Conservation (phyloP, 1,284 basidiomycete species). For the Coniophora puteana region DNA sequence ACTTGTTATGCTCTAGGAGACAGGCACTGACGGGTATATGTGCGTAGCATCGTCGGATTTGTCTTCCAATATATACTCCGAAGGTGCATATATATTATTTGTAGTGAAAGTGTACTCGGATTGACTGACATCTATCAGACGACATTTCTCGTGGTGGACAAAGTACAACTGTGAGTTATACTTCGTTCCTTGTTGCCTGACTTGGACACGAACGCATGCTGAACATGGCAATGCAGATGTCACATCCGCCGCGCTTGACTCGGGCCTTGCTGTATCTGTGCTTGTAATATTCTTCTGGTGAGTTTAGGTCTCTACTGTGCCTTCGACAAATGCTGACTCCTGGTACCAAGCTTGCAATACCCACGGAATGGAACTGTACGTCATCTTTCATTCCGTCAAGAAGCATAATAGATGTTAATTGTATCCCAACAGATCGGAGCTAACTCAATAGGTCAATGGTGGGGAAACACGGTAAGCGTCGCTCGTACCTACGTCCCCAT, state of each 20-base stretch:
- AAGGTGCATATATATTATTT: slow-evolving; percentile 22
- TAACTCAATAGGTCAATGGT: slow-evolving; percentile 42
- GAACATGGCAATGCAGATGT: slow-evolving; percentile 37
- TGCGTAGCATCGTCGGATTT: slow-evolving; percentile 42
- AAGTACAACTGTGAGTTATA: slow-evolving; percentile 56
- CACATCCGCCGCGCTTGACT: slow-evolving; percentile 57
- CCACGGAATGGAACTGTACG: slow-evolving; percentile 24
- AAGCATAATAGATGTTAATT: slow-evolving; percentile 1
- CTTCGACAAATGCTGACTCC: not conserved
- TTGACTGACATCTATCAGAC: slow-evolving; percentile 37
- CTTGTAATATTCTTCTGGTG: slow-evolving; percentile 51
- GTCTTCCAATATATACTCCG: slow-evolving; percentile 62
- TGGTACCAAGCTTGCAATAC: slow-evolving; percentile 26
- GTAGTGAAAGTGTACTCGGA: slow-evolving; percentile 17
- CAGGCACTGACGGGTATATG: slow-evolving; percentile 9
- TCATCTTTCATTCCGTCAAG: not conserved
- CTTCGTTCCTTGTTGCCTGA: not conserved
- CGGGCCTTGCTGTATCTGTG: slow-evolving; percentile 47
- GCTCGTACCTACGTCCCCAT: not conserved
- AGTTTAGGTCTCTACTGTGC: slow-evolving; percentile 9
- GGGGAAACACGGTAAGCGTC: slow-evolving; percentile 43
- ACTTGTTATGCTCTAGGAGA: slow-evolving; percentile 24
- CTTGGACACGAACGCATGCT: too few species aligned
- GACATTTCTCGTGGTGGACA: slow-evolving; percentile 68
- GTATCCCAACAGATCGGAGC: slow-evolving; percentile 37